These are phyloP conservation scores for Pseudozyma pruni DNA, from an alignment of 1,284 basidiomycete genomes.

Conservation along the genomic window DNA sequence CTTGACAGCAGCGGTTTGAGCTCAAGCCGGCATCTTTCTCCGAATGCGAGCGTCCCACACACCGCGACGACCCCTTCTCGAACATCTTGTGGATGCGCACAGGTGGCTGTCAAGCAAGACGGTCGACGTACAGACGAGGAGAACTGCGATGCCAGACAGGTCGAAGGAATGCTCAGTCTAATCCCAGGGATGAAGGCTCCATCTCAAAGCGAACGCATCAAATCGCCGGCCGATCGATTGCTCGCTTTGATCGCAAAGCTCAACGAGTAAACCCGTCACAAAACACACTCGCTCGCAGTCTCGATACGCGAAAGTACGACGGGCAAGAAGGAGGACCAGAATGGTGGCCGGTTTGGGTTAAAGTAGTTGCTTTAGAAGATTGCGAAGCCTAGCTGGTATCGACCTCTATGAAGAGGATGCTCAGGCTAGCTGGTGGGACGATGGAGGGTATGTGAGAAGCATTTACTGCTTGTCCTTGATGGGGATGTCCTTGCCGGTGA, in stretches of 20 bases:
- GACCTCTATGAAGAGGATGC: slow-evolving; percentile 3
- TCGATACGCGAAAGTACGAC: too few relatives aligned
- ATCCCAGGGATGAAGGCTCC: background rate
- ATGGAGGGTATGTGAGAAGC: too few relatives aligned
- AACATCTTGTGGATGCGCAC: background rate
- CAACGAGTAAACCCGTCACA: background rate
- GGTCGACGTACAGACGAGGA: too few relatives aligned
- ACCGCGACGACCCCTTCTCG: background rate
- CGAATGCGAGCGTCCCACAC: too few relatives aligned
- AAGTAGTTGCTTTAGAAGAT: slow-evolving; percentile 3
- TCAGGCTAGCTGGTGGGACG: background rate
- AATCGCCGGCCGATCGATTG: background rate
- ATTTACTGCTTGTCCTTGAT: slow-evolving; percentile 61
- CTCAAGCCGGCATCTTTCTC: too few relatives aligned
- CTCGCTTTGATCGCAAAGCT: slow-evolving; percentile 1
- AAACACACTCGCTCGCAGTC: background rate
- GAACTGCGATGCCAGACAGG: too few relatives aligned
- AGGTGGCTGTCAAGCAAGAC: too few relatives aligned
- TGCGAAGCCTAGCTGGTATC: slow-evolving; percentile 12
- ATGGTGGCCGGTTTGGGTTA: slow-evolving; percentile 1
- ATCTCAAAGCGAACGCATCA: too few relatives aligned
- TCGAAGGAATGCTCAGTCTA: too few relatives aligned
- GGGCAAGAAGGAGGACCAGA: background rate
- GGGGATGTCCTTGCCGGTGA: slow-evolving; percentile 57
- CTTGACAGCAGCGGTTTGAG: too few relatives aligned